Base-by-base conservation (phyloP, 2,329 filamentous ascomycete species). In the Cladophialophora carrionii region DNA sequence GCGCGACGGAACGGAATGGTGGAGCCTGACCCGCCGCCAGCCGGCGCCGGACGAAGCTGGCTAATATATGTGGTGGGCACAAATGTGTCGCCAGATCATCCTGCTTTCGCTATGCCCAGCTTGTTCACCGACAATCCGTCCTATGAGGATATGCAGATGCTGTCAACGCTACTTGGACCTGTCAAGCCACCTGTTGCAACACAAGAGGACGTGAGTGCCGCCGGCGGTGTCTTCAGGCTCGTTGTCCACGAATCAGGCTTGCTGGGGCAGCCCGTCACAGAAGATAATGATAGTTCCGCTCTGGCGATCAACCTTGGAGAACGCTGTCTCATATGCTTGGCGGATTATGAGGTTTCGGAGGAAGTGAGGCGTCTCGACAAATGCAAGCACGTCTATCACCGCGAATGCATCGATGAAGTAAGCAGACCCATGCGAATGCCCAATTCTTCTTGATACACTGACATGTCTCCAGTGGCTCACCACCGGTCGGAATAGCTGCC, bases 51-150 rank as follows among this genome's bases (percentile, higher is more conserved):
- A 61, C 79, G 87, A 69, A 90, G 87, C 75, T 90, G 87, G 87
- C 83, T 90, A 71, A 89, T 90, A 60, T 90, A 90, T 73, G 87
- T 90, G 8, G 83, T 90, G 58, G 87, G 87, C 52, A 88, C 87
- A 49, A 89, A 87, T 69, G 85, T 89, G 60, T 87, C 88, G 1
- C 87, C 89, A 71, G 88, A 89, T 69, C 87, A 90, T 73, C 88
- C 87, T 24, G 88, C 88, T 24, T 83, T 90, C 67, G 88, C 87
- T 7, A 88, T 88, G 22, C 88, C 87, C 12, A 89, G 87, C 70
- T 79, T 90, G 10, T 90, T 89, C 73, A 90, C 87, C 20, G 87
- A 90, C 76, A 83, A 83, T 58, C 87, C 87, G 1, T 89, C 87
- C 1, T 90, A 90, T 72, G 87, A 90, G 75, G 87, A 90, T 70